Evolutionary conservation across 2,329 filamentous ascomycete genomes (phyloP).

Genomic region (Curvularia verruculosa): DNA sequence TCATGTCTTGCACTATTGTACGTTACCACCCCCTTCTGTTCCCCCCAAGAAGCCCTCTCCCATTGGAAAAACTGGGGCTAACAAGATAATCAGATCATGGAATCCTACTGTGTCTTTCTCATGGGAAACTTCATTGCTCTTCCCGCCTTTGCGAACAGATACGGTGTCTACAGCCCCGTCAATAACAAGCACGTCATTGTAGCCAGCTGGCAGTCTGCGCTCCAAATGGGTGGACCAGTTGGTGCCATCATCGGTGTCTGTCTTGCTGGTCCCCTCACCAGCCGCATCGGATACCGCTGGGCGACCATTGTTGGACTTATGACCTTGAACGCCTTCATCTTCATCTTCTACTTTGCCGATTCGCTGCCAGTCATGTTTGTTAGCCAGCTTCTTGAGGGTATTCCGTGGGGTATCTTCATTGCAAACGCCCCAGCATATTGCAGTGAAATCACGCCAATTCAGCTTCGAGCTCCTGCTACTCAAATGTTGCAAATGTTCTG

Average conservation of each 20-base stretch:
- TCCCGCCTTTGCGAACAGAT: slow-evolving; percentile 53
- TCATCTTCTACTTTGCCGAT: slow-evolving; percentile 64
- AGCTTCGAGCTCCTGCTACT: slow-evolving; percentile 63
- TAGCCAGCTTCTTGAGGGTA: slow-evolving; percentile 64
- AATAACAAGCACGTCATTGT: slow-evolving; percentile 50
- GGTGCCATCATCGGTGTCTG: slow-evolving; percentile 67
- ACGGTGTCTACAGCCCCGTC: slow-evolving; percentile 51
- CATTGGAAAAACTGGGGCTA: slow-evolving; percentile 11
- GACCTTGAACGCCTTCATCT: slow-evolving; percentile 64
- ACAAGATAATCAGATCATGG: slow-evolving; percentile 61
- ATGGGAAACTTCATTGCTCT: slow-evolving; percentile 65
- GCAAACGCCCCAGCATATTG: slow-evolving; percentile 69
- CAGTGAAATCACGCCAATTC: slow-evolving; percentile 65
- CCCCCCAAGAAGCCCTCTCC: slow-evolving; percentile 15
- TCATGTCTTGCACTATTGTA: slow-evolving; percentile 64
- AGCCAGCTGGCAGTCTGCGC: slow-evolving; percentile 64
- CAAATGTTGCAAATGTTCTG: slow-evolving; percentile 71
- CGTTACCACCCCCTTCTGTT: slow-evolving; percentile 22
- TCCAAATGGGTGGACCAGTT: slow-evolving; percentile 61
- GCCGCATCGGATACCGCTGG: slow-evolving; percentile 64
- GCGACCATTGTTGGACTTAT: slow-evolving; percentile 63
- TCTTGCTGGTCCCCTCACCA: slow-evolving; percentile 66
- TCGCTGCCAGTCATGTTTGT: slow-evolving; percentile 57
- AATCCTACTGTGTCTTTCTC: slow-evolving; percentile 68
- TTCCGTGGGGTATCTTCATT: slow-evolving; percentile 71